phyloP scores from a whole-genome alignment of 306 rosid species.

The Quercus berberidifolia region DNA sequence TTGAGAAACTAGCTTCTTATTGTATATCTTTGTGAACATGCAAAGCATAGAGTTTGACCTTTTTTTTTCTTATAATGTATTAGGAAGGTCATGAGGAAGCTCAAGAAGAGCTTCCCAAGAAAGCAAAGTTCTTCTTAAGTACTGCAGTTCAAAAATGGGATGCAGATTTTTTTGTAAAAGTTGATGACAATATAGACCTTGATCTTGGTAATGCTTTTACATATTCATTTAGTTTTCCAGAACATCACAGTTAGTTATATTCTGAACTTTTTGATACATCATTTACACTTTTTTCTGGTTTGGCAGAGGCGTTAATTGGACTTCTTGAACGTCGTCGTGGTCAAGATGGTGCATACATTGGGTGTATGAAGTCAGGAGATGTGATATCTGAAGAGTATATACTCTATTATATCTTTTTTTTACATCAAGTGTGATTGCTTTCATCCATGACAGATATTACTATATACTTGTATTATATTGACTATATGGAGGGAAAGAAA shows the following conservation, averaged over 20 bases:
- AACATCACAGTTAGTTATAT: conserved; percentile 8
- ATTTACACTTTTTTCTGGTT: conserved; percentile 23
- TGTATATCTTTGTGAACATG: conserved; percentile 4
- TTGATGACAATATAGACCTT: conserved; percentile 73
- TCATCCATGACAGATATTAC: neutral
- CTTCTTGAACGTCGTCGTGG: conserved; percentile 93
- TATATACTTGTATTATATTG: neutral
- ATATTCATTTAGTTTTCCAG: conserved; percentile 3
- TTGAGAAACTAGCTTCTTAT: conserved; percentile 11
- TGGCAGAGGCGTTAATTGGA: conserved; percentile 78
- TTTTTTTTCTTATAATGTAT: conserved; percentile 23
- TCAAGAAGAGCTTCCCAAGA: conserved; percentile 89
- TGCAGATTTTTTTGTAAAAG: conserved; percentile 94
- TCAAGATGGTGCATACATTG: conserved; percentile 83
- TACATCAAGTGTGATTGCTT: conserved; percentile 10
- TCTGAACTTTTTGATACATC: conserved; percentile 17
- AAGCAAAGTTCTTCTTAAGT: conserved; percentile 83
- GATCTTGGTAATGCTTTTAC: conserved; percentile 66
- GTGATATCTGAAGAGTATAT: conserved; percentile 87
- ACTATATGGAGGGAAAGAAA: too few species aligned
- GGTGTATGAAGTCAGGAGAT: conserved; percentile 98
- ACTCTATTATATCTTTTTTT: conserved; percentile 23
- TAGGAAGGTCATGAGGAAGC: conserved; percentile 99
- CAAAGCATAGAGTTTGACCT: conserved; percentile 20
- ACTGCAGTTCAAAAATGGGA: conserved; percentile 96